Conservation (phyloP, 495 filamentous ascomycete species). For the Penicillium riverlandense region DNA sequence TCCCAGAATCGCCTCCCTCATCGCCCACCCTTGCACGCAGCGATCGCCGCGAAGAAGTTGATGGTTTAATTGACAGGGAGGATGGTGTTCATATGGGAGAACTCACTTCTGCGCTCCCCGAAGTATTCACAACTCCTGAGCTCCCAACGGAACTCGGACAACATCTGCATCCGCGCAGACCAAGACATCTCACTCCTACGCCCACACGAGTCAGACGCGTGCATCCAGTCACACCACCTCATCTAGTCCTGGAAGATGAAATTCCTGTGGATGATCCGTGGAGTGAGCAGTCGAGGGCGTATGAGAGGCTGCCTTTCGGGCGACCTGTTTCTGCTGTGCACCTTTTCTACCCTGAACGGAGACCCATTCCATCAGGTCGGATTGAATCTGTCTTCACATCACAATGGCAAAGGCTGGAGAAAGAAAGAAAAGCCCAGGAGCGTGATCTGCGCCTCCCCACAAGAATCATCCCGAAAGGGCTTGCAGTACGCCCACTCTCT, state of each 20-base stretch:
- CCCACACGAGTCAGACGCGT: not conserved
- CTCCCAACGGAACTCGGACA: slow-evolving; percentile 14
- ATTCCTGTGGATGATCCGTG: slow-evolving; percentile 21
- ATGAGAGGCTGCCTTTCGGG: slow-evolving; percentile 16
- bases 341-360: slow-evolving; percentile 18
- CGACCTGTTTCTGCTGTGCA: slow-evolving; percentile 31
- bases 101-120: not conserved
- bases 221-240: not conserved
- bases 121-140: not conserved
- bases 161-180: slow-evolving; percentile 12
- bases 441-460: slow-evolving; percentile 7
- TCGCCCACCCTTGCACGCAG: slow-evolving; percentile 11
- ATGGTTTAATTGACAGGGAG: no score
- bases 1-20: slow-evolving; percentile 9
- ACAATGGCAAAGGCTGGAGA: slow-evolving; percentile 19
- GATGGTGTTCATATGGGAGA: slow-evolving; percentile 1
- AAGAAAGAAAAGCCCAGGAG: slow-evolving; percentile 6
- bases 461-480: slow-evolving; percentile 18
- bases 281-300: slow-evolving; percentile 4
- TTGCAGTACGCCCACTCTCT: slow-evolving; percentile 36
- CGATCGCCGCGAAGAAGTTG: not conserved
- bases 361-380: slow-evolving; percentile 24
- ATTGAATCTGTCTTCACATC: slow-evolving; percentile 25
- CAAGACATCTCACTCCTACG: slow-evolving; percentile 3
- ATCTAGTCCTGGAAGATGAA: slow-evolving; percentile 2